Conservation (phyloP, 108 stramenopile species). For the Fistulifera solaris region DNA sequence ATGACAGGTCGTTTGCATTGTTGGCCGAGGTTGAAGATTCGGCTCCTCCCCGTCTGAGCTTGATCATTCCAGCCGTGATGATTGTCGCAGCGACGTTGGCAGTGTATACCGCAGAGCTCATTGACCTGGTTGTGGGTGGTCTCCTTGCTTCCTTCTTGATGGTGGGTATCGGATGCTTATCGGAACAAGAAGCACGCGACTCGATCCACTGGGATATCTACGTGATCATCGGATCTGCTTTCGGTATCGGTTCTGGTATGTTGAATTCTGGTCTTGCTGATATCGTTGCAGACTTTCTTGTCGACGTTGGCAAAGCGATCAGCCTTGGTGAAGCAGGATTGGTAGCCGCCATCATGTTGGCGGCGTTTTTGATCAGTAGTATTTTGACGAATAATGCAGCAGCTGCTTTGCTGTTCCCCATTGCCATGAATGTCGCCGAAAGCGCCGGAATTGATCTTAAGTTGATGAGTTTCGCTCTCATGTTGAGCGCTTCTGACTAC, state of each 20-base stretch:
- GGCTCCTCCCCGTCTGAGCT: slow-evolving; percentile 62
- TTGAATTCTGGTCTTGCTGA: slow-evolving; percentile 72
- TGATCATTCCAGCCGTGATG: slow-evolving; percentile 56
- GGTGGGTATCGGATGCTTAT: slow-evolving; percentile 59
- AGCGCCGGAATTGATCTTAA: slow-evolving; percentile 38
- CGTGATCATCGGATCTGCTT: slow-evolving; percentile 66
- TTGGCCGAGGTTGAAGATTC: slow-evolving; percentile 75
- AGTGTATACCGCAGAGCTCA: slow-evolving; percentile 33
- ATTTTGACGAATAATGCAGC: slow-evolving; percentile 86
- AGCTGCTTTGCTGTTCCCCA: slow-evolving; percentile 75
- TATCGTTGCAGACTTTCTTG: slow-evolving; percentile 48
- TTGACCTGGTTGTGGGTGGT: slow-evolving; percentile 47
- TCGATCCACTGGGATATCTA: slow-evolving; percentile 79
- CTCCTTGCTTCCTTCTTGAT: slow-evolving; percentile 52
- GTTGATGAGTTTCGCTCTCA: slow-evolving; percentile 65
- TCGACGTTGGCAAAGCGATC: slow-evolving; percentile 34
- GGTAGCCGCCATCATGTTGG: slow-evolving; percentile 70
- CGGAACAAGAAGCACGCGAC: slow-evolving; percentile 75
- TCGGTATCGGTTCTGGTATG: slow-evolving; percentile 72
- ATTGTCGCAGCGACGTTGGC: slow-evolving; percentile 42
- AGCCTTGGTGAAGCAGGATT: slow-evolving; percentile 61
- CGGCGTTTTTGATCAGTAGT: slow-evolving; percentile 69
- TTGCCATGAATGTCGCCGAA: slow-evolving; percentile 73
- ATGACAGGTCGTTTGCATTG: slow-evolving; percentile 64
- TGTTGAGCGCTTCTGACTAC: slow-evolving; percentile 80